Conservation (phyloP, 345 rosid genomes). For the Pelargonium nanum region DNA sequence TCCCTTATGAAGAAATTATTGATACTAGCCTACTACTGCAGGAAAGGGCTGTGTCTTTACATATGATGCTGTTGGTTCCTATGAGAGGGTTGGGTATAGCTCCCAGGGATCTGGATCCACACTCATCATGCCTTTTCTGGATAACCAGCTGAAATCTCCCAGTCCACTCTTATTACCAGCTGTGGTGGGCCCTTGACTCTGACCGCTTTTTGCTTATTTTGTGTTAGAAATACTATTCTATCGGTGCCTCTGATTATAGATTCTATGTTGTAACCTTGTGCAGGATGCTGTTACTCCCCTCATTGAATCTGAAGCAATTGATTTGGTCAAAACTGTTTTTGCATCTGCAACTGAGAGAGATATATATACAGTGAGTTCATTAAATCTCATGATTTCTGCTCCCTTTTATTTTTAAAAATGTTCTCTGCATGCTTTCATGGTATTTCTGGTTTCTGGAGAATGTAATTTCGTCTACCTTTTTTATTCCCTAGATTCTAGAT, state of each 20-base stretch:
- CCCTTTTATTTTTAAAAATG: not conserved
- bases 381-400: not conserved
- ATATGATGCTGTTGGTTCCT: slow-evolving; percentile 96
- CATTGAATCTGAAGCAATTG: slow-evolving; percentile 74
- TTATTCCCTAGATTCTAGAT: no score
- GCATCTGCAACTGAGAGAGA: slow-evolving; percentile 98
- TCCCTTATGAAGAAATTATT: not conserved
- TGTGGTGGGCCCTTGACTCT: slow-evolving; percentile 27
- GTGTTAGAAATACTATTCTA: slow-evolving; percentile 5
- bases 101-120: slow-evolving; percentile 92
- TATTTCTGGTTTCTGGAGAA: not conserved
- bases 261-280: slow-evolving; percentile 1
- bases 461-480: no score
- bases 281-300: slow-evolving; percentile 97
- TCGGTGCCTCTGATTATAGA: not conserved
- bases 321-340: slow-evolving; percentile 81
- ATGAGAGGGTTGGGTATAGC: slow-evolving; percentile 94
- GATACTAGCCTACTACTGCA: slow-evolving; percentile 14
- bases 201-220: not conserved
- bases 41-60: slow-evolving; percentile 97
- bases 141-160: slow-evolving; percentile 92
- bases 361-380: slow-evolving; percentile 73
- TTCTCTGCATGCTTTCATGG: not conserved
- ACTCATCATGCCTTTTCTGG: slow-evolving; percentile 90
- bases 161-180: slow-evolving; percentile 92